Percentiles rank a stretch among this genome's conserved stretches.
phyloP scores from a whole-genome alignment of 1,139 yeast species.

The Candida freyschussii region DNA sequence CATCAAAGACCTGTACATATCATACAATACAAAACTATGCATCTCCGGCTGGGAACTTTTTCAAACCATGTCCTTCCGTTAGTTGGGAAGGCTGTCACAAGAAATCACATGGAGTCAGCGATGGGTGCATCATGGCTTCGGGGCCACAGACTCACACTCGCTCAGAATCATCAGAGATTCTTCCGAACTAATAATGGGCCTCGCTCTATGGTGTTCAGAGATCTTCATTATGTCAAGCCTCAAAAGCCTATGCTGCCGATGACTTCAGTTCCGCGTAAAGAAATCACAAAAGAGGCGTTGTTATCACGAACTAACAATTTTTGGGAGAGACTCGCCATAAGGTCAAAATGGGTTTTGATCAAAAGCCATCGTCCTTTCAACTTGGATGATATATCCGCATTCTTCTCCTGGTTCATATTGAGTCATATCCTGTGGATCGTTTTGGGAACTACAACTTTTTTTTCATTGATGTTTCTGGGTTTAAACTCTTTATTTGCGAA shows the following conservation, averaged over 20 bases:
- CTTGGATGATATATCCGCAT: constrained; percentile 51
- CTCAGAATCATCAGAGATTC: no score
- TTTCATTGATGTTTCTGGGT: constrained; percentile 46
- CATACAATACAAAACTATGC: no score
- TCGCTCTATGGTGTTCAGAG: constrained; percentile 17
- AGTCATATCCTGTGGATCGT: constrained; percentile 56
- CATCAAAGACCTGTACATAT: no score
- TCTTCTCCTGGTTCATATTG: constrained; percentile 52
- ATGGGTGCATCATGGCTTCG: no score
- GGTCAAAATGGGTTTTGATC: constrained; percentile 55
- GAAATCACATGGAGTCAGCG: no score
- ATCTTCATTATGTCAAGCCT: constrained; percentile 13
- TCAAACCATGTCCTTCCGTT: no score
- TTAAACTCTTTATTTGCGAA: constrained; percentile 37
- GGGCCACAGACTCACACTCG: no score
- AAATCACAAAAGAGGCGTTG: constrained; percentile 31
- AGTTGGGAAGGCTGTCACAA: no score
- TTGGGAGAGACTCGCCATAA: constrained; percentile 42
- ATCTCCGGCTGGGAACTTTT: no score
- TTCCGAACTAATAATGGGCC: no score
- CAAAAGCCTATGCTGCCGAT: constrained; percentile 3
- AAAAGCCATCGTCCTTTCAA: constrained; percentile 47
- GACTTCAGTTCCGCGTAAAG: constrained; percentile 5
- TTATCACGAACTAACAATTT: constrained; percentile 41
- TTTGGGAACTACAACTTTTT: constrained; percentile 62